A percentile compares a stretch with the other conserved stretches of the same genome.
These are phyloP conservation scores for Talaromyces sp. DNA, from an alignment of 2,329 filamentous ascomycete species.

Conservation along the genomic window DNA sequence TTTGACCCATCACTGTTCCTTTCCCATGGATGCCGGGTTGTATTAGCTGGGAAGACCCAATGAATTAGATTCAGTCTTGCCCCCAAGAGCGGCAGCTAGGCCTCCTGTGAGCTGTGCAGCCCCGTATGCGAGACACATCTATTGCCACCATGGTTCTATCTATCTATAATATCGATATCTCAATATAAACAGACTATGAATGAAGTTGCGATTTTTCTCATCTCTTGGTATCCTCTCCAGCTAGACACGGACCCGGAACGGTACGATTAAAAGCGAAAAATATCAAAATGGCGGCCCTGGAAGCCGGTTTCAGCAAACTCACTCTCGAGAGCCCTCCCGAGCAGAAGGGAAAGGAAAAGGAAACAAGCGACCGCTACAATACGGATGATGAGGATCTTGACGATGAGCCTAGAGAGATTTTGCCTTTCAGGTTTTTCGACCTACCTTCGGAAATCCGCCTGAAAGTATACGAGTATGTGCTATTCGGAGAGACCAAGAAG, in stretches of 20 bases:
- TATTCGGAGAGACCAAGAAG: constrained; percentile 37
- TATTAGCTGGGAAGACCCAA: constrained; percentile 51
- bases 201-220: constrained; percentile 13
- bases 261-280: constrained; percentile 10
- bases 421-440: constrained; percentile 50
- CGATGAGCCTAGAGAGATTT: constrained; percentile 13
- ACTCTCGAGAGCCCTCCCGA: constrained; percentile 23
- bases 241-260: constrained; percentile 12
- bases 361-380: constrained; percentile 20
- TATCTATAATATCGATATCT: constrained; percentile 9
- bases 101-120: constrained; percentile 44
- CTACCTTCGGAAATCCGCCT: constrained; percentile 53
- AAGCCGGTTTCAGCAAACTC: constrained; percentile 25
- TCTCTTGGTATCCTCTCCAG: constrained; percentile 22
- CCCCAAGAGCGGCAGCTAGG: constrained; percentile 50
- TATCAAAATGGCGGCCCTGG: constrained; percentile 23
- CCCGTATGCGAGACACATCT: constrained; percentile 48
- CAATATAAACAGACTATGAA: constrained; percentile 10
- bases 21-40: constrained; percentile 56
- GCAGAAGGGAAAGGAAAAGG: constrained; percentile 4
- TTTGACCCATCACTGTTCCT: constrained; percentile 54
- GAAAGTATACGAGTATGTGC: constrained; percentile 47
- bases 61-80: constrained; percentile 39
- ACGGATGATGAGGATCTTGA: constrained; percentile 22
- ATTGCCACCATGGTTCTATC: constrained; percentile 15